A percentile compares a stretch with the other conserved stretches of the same genome.
Evolutionary conservation across 1,284 basidiomycete genomes (phyloP).

Genomic region (Leccinum cinnamomeum): DNA sequence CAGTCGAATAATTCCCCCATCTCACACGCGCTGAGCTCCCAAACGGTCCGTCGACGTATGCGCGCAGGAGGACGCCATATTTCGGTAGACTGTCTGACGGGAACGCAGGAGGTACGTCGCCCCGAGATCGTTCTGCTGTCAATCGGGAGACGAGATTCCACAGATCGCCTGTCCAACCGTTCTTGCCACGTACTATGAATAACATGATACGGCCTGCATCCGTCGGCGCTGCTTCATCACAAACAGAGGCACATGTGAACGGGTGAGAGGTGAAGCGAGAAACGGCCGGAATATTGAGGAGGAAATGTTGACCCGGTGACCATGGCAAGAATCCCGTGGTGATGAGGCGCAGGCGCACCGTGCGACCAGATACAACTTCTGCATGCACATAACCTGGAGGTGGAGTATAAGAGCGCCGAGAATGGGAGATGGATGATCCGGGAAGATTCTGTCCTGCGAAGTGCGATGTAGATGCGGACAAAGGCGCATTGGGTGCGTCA

Average conservation of each 20-base stretch:
- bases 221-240: constrained; percentile 50
- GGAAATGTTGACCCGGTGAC: constrained; percentile 80
- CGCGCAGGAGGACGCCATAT: constrained; percentile 60
- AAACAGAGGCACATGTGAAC: constrained; percentile 76
- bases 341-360: constrained; percentile 71
- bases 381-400: constrained; percentile 74
- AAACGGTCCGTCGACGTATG: constrained; percentile 75
- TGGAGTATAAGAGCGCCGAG: constrained; percentile 40
- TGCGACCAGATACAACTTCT: constrained; percentile 77
- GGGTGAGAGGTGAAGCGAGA: constrained; percentile 74
- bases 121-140: constrained; percentile 38
- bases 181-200: constrained; percentile 74
- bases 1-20: constrained; percentile 67
- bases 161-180: constrained; percentile 75
- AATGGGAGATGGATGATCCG: not conserved
- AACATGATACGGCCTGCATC: constrained; percentile 60
- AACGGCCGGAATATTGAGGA: constrained; percentile 71
- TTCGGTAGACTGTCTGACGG: constrained; percentile 32
- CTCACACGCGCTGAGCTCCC: constrained; percentile 68
- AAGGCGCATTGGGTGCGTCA: not conserved
- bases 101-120: constrained; percentile 16
- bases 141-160: constrained; percentile 57
- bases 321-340: constrained; percentile 63
- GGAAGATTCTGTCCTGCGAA: constrained; percentile 5
- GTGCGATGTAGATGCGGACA: not conserved